A percentile compares a stretch with the other conserved stretches of the same genome.
These are phyloP conservation scores for Colletotrichum tamarilloi DNA, from an alignment of 2,329 filamentous ascomycete species.

Conservation along the genomic window DNA sequence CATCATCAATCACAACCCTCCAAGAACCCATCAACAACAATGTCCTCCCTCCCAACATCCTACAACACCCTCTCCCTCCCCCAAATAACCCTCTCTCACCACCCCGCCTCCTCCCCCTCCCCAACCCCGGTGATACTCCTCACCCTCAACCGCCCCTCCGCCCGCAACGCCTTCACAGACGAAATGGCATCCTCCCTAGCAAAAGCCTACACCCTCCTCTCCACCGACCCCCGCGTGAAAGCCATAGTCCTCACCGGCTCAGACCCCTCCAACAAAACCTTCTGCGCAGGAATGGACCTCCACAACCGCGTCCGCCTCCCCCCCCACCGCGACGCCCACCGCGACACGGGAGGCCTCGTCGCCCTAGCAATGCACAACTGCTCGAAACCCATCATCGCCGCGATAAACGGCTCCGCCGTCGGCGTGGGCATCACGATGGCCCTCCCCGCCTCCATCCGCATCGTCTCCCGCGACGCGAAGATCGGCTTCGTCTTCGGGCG, in stretches of 20 bases:
- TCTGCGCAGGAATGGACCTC: slow-evolving; percentile 70
- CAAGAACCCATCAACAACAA: background rate
- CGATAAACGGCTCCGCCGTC: slow-evolving; percentile 69
- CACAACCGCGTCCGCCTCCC: slow-evolving; percentile 45
- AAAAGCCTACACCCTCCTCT: slow-evolving; percentile 61
- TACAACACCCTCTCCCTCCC: slow-evolving; percentile 56
- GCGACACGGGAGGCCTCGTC: slow-evolving; percentile 64
- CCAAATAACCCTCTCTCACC: slow-evolving; percentile 59
- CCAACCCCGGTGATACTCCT: slow-evolving; percentile 72
- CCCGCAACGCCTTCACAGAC: slow-evolving; percentile 77
- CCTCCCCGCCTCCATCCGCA: slow-evolving; percentile 62
- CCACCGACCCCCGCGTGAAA: slow-evolving; percentile 64
- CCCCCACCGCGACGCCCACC: slow-evolving; percentile 47
- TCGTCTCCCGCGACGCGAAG: slow-evolving; percentile 69
- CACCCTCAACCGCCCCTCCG: slow-evolving; percentile 71
- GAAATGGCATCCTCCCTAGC: slow-evolving; percentile 72
- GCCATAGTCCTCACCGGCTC: slow-evolving; percentile 65
- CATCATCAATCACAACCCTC: no score
- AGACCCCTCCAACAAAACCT: slow-evolving; percentile 60
- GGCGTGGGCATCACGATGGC: slow-evolving; percentile 73
- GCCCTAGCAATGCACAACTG: slow-evolving; percentile 67
- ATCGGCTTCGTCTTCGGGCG: slow-evolving; percentile 81
- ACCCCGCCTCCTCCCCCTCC: slow-evolving; percentile 60
- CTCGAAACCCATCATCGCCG: slow-evolving; percentile 68
- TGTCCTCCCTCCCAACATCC: slow-evolving; percentile 42